These are phyloP conservation scores for Cryptosporidium muris DNA, from an alignment of 169 alveolate genomes.

Conservation along the genomic window DNA sequence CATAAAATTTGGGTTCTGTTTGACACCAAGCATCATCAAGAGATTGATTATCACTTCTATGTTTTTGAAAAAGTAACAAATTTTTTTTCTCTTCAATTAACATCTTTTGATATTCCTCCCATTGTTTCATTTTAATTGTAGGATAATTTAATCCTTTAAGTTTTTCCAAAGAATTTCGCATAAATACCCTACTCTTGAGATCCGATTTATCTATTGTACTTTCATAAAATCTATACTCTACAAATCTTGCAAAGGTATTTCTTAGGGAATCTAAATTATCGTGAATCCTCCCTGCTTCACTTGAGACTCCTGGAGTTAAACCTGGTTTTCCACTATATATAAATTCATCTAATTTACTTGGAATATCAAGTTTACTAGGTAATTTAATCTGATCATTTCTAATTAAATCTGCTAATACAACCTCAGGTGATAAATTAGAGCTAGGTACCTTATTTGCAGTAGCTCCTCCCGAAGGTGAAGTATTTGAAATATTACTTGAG, in stretches of 20 bases:
- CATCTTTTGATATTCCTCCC: constrained; percentile 60
- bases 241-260: constrained; percentile 54
- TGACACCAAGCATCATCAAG: constrained; percentile 72
- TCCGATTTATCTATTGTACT: constrained; percentile 65
- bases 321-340: constrained; percentile 7
- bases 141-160: constrained; percentile 62
- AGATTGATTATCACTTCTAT: constrained; percentile 42
- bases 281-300: constrained; percentile 26
- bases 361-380: constrained; percentile 43
- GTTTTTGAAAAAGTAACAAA: constrained; percentile 40
- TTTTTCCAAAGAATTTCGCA: constrained; percentile 57
- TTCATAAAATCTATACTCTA: constrained; percentile 49
- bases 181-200: constrained; percentile 34
- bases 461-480: too few relatives aligned
- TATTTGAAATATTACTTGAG: too few relatives aligned
- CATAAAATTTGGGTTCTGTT: constrained; percentile 47
- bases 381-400: constrained; percentile 18
- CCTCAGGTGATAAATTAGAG: constrained; percentile 9
- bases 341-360: constrained; percentile 6
- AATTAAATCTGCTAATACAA: constrained; percentile 3
- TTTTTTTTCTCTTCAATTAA: constrained; percentile 55
- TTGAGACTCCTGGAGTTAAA: constrained; percentile 17
- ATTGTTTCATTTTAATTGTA: constrained; percentile 50
- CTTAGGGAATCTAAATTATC: constrained; percentile 50
- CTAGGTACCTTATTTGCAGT: neutral